These are phyloP conservation scores for Xylaria arbuscula DNA, from an alignment of 2,329 filamentous ascomycete genomes.

Conservation along the genomic window DNA sequence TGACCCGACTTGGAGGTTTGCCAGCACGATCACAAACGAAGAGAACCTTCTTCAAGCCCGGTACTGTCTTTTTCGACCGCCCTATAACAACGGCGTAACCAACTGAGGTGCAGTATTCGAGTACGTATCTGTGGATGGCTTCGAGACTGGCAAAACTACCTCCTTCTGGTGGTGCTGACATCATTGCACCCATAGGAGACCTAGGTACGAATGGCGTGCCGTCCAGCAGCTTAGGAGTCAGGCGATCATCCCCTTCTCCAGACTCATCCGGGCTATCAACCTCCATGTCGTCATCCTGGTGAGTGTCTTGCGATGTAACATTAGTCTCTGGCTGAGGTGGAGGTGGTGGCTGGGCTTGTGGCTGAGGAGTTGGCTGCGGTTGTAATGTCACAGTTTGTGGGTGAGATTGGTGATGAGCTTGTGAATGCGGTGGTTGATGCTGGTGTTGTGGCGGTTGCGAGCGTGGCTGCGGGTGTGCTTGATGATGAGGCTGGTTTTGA, in stretches of 20 bases:
- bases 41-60: constrained; percentile 73
- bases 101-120: constrained; percentile 73
- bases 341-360: constrained; percentile 45
- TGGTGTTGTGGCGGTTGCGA: constrained; percentile 38
- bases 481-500: constrained; percentile 48
- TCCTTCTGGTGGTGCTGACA: constrained; percentile 72
- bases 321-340: constrained; percentile 48
- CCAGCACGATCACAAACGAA: constrained; percentile 75
- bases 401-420: constrained; percentile 49
- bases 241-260: constrained; percentile 57
- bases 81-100: constrained; percentile 76
- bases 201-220: constrained; percentile 63
- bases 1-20: constrained; percentile 71
- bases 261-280: constrained; percentile 62
- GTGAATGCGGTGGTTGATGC: constrained; percentile 41
- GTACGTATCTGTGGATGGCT: constrained; percentile 71
- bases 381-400: constrained; percentile 46
- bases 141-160: constrained; percentile 73
- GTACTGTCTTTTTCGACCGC: constrained; percentile 74
- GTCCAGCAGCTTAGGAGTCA: constrained; percentile 61
- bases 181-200: constrained; percentile 67
- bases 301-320: constrained; percentile 52
- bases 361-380: constrained; percentile 47
- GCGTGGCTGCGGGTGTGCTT: constrained; percentile 44
- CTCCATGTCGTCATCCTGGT: constrained; percentile 63